Evolutionary conservation across 768 basidiomycete species (phyloP).

Genomic region (Tremella mesenterica): DNA sequence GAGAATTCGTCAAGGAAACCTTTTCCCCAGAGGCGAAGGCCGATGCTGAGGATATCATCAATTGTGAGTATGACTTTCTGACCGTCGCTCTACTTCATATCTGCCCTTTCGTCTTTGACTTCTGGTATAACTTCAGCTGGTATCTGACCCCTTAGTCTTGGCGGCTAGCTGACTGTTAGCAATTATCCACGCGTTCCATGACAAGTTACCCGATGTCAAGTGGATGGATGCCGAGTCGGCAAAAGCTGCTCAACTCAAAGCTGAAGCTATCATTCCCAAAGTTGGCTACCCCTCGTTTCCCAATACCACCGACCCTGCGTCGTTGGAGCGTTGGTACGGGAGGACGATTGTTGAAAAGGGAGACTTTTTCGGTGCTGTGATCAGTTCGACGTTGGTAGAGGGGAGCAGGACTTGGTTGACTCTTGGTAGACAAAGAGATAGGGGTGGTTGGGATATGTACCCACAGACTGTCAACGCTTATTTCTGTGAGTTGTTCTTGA

Average conservation of each 20-base stretch:
- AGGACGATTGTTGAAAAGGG: conserved; percentile 56
- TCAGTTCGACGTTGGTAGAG: conserved; percentile 55
- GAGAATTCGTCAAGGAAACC: conserved; percentile 59
- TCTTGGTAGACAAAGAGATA: conserved; percentile 63
- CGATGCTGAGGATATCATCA: conserved; percentile 75
- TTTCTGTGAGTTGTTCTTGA: conserved; percentile 25
- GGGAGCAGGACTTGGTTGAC: conserved; percentile 63
- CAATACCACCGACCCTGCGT: conserved; percentile 61
- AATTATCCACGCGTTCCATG: conserved; percentile 74
- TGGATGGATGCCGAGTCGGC: conserved; percentile 91
- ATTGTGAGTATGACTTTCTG: conserved; percentile 48
- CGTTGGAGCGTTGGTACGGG: conserved; percentile 65
- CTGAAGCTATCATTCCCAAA: conserved; percentile 73
- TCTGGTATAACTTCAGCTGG: conserved; percentile 1
- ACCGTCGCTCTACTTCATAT: no score
- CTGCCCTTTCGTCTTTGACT: no score
- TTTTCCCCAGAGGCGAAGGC: conserved; percentile 59
- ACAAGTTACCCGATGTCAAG: conserved; percentile 59
- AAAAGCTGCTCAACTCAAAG: conserved; percentile 75
- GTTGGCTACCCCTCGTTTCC: conserved; percentile 88
- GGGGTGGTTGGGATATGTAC: conserved; percentile 45
- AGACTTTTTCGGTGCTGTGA: conserved; percentile 76
- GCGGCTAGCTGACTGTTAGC: no score
- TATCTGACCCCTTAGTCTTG: no score
- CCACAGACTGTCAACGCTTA: conserved; percentile 39